Evolutionary conservation across 2,329 filamentous ascomycete species (phyloP).

Genomic region (Neurospora sp.): DNA sequence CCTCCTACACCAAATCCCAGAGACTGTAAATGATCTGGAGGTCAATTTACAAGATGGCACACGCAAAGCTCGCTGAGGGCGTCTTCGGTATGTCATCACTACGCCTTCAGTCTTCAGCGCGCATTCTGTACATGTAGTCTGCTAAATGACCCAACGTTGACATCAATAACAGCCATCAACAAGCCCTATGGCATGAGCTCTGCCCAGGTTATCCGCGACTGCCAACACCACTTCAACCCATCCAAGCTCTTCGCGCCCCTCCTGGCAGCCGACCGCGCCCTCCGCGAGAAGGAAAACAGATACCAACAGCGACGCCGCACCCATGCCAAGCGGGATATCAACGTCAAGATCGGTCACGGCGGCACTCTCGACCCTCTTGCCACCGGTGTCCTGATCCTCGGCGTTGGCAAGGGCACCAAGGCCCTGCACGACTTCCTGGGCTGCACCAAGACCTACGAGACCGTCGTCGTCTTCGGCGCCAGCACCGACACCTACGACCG

Average conservation of each 20-base stretch:
- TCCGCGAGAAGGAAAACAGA: constrained; percentile 46
- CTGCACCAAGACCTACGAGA: constrained; percentile 91
- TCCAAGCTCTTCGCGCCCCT: constrained; percentile 72
- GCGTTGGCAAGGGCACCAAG: constrained; percentile 83
- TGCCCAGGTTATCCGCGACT: constrained; percentile 80
- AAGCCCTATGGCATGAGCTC: constrained; percentile 84
- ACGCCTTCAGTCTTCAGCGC: not conserved
- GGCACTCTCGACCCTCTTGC: constrained; percentile 92
- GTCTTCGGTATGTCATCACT: constrained; percentile 40
- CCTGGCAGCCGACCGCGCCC: constrained; percentile 53
- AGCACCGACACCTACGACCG: constrained; percentile 90
- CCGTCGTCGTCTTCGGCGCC: constrained; percentile 79
- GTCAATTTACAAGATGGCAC: constrained; percentile 36
- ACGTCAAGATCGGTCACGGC: constrained; percentile 92
- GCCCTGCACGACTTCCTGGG: constrained; percentile 65
- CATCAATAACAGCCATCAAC: constrained; percentile 62
- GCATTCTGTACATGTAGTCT: not conserved
- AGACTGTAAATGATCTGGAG: constrained; percentile 12
- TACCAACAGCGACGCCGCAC: constrained; percentile 51
- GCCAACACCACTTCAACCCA: constrained; percentile 74
- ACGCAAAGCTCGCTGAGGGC: constrained; percentile 44
- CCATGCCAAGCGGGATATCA: constrained; percentile 46
- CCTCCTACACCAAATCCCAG: constrained; percentile 11
- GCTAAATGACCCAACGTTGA: not conserved
- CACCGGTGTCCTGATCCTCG: constrained; percentile 83